Evolutionary conservation across 169 alveolate species (phyloP).

Genomic region (Blepharisma undulans): DNA sequence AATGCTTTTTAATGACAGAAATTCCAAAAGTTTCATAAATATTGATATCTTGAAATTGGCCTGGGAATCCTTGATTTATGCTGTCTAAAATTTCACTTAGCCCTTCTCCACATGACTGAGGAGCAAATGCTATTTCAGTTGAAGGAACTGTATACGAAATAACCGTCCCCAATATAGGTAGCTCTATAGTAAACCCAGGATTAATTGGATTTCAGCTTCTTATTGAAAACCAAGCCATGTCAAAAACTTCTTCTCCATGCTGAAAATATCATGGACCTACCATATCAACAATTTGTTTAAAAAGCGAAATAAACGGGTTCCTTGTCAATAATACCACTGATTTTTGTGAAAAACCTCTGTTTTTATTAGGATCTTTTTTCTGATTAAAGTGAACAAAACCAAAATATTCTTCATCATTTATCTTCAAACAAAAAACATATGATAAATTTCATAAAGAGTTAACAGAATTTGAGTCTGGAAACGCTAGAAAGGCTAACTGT

Average conservation of each 20-base stretch:
- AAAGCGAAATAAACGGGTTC: slow-evolving; percentile 5
- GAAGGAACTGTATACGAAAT: slow-evolving; percentile 27
- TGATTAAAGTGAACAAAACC: slow-evolving; percentile 38
- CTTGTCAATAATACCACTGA: slow-evolving; percentile 12
- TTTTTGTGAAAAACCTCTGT: slow-evolving; percentile 18
- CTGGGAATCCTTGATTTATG: slow-evolving; percentile 7
- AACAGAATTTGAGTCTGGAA: slow-evolving; percentile 43
- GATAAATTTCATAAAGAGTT: slow-evolving; percentile 2
- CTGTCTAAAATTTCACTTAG: slow-evolving; percentile 3
- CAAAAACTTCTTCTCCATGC: slow-evolving; percentile 39
- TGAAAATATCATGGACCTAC: slow-evolving; percentile 32
- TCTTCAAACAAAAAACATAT: slow-evolving; percentile 19
- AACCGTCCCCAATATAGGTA: slow-evolving; percentile 27
- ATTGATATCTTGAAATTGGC: slow-evolving; percentile 30
- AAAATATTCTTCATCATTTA: background rate
- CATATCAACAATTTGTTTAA: slow-evolving; percentile 14
- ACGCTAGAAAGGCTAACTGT: slow-evolving; percentile 22
- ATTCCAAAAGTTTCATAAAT: slow-evolving; percentile 22
- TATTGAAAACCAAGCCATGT: background rate
- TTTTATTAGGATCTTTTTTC: slow-evolving; percentile 1
- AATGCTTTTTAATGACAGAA: slow-evolving; percentile 1
- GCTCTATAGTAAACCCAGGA: slow-evolving; percentile 14
- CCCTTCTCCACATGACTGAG: background rate
- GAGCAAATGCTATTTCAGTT: background rate
- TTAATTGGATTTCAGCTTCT: background rate